Base-by-base conservation (phyloP, 495 filamentous ascomycete genomes). In the Oidiodendron maius region DNA sequence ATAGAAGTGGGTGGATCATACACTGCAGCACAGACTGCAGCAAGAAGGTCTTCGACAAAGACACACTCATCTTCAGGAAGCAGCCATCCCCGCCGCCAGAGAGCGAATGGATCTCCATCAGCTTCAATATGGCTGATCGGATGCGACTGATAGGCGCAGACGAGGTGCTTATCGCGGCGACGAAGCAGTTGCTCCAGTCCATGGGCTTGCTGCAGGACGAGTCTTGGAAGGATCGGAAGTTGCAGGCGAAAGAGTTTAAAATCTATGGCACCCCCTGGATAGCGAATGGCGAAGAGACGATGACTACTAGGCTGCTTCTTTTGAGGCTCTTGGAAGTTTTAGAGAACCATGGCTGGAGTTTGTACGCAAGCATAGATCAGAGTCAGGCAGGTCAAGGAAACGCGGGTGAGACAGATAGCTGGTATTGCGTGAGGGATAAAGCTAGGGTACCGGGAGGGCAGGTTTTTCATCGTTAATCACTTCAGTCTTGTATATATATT, bases 391-490 rank as follows among this genome's bases (percentile, higher is more conserved):
- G 44, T 1, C n/a, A n/a, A n/a, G n/a, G n/a, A n/a, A n/a, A n/a
- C n/a, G n/a, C n/a, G n/a, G 11, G 40, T 40, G 52, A 55, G 5
- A 55, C 47, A 1, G 52, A 55, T 32, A 55, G 41, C 40, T 55
- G 52, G 52, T 47, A 50, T 47, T 55, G 46, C 15, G 47, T 55
- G 3, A 43, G 37, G 32, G 52, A 50, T 22, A 50, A 43, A 24
- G 10, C 9, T 6, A 50, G 52, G 52, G 40, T 55, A 23, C 37
- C 16, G 11, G 52, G 52, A 12, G 38, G 17, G 15, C 32, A 46
- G 10, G 52, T 55, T 15, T 50, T 46, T 20, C 52, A 55, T 47
- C 47, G 52, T 26, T 53, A 23, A 46, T n/a, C n/a, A n/a, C n/a
- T n/a, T n/a, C n/a, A n/a, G n/a, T n/a, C n/a, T n/a, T n/a, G n/a